Base-by-base conservation (phyloP, 768 basidiomycete species). In the Tephrocybe sp. region DNA sequence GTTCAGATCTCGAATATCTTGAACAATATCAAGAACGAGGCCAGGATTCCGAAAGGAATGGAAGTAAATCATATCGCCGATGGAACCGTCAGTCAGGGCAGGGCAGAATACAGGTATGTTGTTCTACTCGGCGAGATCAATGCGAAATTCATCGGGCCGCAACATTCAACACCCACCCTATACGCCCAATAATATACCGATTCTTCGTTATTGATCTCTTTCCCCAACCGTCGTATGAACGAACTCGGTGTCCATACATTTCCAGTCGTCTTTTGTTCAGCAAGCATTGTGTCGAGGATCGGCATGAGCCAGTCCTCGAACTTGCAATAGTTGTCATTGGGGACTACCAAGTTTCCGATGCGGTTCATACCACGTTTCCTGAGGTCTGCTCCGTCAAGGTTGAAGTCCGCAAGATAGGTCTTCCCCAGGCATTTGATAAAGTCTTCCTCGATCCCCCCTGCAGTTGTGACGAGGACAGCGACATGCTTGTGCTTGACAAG, bases 261-360 rank as follows among this genome's bases (percentile, higher is more conserved):
- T 24, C 85, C 84, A 35, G 70, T 76, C 48, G 74, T 69, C 55
- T 84, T 81, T 70, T 99, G 97, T 63, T 99, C 97, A 9, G 72
- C 79, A 25, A 98, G 79, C 92, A 99, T 92, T 25, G 73, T 63
- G 62, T 98, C 88, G 34, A 99, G 79, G 48, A 98, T 90, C 2
- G 97, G 97, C 16, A 83, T 85, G n/a, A 98, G 80, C 97, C 97
- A 99, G 65, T 98, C 96, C 70, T 99, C 97, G 59, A 98, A 99
- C 61, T 90, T 88, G 83, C 97, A 98, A 69, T 99, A 99, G 64
- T 98, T 98, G 60, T 97, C 92, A 63, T 99, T 99, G 3, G 97
- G 97, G 2, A 99, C 84, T 49, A 99, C 73, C 35, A 99, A 81
- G 62, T 99, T 99, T 26, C 97, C 97, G 53, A 98, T 93, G 28